phyloP scores from a whole-genome alignment of 2,329 filamentous ascomycete species.

The Colletotrichum sidae region DNA sequence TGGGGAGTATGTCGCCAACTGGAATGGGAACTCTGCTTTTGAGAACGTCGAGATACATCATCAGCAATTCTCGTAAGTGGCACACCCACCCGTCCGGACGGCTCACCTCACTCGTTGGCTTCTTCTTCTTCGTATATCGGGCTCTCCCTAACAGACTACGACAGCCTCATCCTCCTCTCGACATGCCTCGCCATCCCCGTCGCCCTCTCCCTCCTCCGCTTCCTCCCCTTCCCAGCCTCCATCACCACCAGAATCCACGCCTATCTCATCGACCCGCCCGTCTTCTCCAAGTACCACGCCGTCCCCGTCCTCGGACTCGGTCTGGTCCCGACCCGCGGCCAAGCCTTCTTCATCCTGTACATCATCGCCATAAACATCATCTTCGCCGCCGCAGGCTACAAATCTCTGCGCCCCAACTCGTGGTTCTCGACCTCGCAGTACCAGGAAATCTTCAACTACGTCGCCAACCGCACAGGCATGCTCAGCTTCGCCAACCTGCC shows the following conservation, averaged over 20 bases:
- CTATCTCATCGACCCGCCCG: slow-evolving; percentile 45
- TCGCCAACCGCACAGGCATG: slow-evolving; percentile 47
- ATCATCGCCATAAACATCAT: slow-evolving; percentile 52
- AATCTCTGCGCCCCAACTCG: slow-evolving; percentile 42
- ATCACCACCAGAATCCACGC: slow-evolving; percentile 40
- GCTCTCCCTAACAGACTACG: background rate
- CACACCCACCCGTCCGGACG: background rate
- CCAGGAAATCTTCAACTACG: slow-evolving; percentile 46
- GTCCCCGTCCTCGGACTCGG: slow-evolving; percentile 40
- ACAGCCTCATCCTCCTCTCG: slow-evolving; percentile 42
- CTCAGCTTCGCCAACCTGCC: slow-evolving; percentile 49
- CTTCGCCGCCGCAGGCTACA: slow-evolving; percentile 46
- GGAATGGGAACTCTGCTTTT: slow-evolving; percentile 29
- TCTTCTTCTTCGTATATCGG: too few species aligned
- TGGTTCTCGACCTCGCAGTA: slow-evolving; percentile 6
- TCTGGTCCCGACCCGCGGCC: slow-evolving; percentile 54
- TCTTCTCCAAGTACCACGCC: slow-evolving; percentile 42
- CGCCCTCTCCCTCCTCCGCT: slow-evolving; percentile 45
- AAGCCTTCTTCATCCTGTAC: slow-evolving; percentile 56
- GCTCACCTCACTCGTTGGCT: background rate
- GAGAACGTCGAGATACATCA: slow-evolving; percentile 6
- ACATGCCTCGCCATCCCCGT: slow-evolving; percentile 43
- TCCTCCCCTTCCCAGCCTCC: slow-evolving; percentile 40
- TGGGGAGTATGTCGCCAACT: slow-evolving; percentile 17
- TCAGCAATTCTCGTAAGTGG: background rate